Base-by-base conservation (phyloP, 148 eudicot genomes). In the Hydrangea macrophylla region DNA sequence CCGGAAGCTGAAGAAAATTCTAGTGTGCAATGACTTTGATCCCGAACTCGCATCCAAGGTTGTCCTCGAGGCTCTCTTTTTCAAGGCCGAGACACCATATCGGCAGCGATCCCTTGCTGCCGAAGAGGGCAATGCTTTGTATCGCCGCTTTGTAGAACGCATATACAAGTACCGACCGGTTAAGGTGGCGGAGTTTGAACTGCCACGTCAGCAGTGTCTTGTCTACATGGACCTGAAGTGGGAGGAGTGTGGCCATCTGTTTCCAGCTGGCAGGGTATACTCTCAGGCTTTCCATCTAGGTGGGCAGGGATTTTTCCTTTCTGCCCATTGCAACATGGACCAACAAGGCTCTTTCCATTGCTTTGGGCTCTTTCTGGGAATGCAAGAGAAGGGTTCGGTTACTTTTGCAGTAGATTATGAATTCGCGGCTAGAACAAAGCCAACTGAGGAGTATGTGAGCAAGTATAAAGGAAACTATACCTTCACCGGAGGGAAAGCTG, bases 241-340 rank as follows among this genome's bases (percentile, higher is more conserved):
- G 60, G 85, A 83, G 36, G 92, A 86, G 57, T 88, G 92, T 51
- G 70, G 56, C 7, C 70, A 73, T 64, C 73, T 91, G 27, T 78
- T 73, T 48, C 83, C 88, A 5, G 36, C 83, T 0, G 87, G 90
- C 3, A 68, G 90, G 67, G 76, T 90, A 13, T 85, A 85, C 53
- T 90, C 93, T 17, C 92, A 82, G 69, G 86, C 92, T 0, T 88
- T 91, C 64, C 89, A 84, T 71, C 74, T 86, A 9, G 89, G 84
- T 39, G 92, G 86, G 36, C 88, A 86, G 54, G 90, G 89, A 9
- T 91, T 91, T 67, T 84, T 84, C 76, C 82, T 86, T 50, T 87
- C 86, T 5, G 90, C 90, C 17, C 90, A 90, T 62, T 87, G 92
- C 64, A 89, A 87, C 71, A 78, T 81, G 88, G 96, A 86, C 61